Percentiles rank a stretch among this genome's conserved stretches.
Evolutionary conservation across 2,329 filamentous ascomycete species (phyloP).

Genomic region (Colletotrichum plurivorum): DNA sequence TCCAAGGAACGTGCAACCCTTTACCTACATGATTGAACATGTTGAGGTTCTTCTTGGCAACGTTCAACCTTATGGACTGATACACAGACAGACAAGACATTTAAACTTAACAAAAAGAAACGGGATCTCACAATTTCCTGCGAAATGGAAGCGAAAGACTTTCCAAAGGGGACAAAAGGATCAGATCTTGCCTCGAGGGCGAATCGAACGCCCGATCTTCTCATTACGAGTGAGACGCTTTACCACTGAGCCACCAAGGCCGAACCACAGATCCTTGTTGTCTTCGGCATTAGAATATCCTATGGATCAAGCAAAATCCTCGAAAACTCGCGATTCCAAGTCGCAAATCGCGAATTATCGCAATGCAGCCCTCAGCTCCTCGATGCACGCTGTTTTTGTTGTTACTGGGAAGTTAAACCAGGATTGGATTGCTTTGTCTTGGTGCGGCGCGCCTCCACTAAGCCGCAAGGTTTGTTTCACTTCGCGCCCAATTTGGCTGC

Average conservation of each 20-base stretch:
- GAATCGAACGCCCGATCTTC: conserved; percentile 42
- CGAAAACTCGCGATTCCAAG: background rate
- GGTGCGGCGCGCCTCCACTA: background rate
- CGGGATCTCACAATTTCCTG: no score
- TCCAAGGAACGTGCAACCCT: no score
- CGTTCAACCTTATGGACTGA: background rate
- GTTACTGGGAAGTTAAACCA: background rate
- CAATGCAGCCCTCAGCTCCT: no score
- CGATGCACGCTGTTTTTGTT: background rate
- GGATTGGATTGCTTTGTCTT: background rate
- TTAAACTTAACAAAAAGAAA: no score
- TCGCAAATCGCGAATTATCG: background rate
- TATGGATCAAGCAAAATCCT: background rate
- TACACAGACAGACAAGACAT: background rate
- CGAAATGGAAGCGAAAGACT: no score
- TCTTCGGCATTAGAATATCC: rapidly evolving
- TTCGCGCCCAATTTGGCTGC: background rate
- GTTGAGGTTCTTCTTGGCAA: no score
- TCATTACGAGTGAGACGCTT: conserved; percentile 42
- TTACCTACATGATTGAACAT: no score
- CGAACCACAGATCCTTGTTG: background rate
- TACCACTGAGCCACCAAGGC: conserved; percentile 42
- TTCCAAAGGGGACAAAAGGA: background rate
- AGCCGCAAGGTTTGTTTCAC: conserved; percentile 12
- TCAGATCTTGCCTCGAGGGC: conserved; percentile 35